Conservation (phyloP, 2,329 filamentous ascomycete genomes). For the Juglanconis oblonga region DNA sequence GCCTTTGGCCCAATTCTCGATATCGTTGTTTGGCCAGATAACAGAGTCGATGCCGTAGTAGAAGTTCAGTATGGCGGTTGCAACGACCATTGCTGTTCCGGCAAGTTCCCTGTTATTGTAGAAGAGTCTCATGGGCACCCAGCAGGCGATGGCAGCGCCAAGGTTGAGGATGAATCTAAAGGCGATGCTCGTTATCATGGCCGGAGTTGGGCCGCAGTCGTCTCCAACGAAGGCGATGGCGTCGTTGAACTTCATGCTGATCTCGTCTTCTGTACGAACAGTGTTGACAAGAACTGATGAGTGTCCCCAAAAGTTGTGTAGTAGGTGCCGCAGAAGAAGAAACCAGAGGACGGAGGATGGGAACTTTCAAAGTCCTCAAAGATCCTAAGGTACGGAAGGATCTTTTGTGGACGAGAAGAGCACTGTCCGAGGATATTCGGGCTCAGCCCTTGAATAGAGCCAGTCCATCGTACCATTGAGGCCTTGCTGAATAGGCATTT, state of each 20-base stretch:
- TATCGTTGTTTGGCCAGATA: constrained; percentile 52
- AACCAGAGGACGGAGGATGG: not conserved
- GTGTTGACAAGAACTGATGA: not conserved
- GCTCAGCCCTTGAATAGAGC: not conserved
- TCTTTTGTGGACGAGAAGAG: not conserved
- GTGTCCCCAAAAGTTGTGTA: not conserved
- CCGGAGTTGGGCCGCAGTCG: constrained; percentile 16
- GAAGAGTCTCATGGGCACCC: constrained; percentile 51
- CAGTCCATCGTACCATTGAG: constrained; percentile 1
- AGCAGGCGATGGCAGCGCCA: constrained; percentile 42
- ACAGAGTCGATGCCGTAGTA: constrained; percentile 48
- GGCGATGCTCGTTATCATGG: constrained; percentile 43
- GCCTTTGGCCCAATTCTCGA: constrained; percentile 49
- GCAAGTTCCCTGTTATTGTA: constrained; percentile 52
- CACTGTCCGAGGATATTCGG: not conserved
- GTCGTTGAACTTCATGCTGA: constrained; percentile 10
- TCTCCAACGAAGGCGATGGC: constrained; percentile 7
- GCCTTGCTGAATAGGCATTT: not conserved
- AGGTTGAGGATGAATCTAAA: constrained; percentile 46
- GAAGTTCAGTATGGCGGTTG: constrained; percentile 45
- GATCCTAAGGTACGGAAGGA: not conserved
- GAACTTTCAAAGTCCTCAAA: not conserved
- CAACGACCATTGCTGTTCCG: constrained; percentile 47
- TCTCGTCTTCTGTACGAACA: constrained; percentile 43
- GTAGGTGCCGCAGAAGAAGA: not conserved